Percentiles rank a stretch among this genome's conserved stretches.
These are phyloP conservation scores for Irpex sp. DNA, from an alignment of 1,284 basidiomycete genomes.

Conservation along the genomic window DNA sequence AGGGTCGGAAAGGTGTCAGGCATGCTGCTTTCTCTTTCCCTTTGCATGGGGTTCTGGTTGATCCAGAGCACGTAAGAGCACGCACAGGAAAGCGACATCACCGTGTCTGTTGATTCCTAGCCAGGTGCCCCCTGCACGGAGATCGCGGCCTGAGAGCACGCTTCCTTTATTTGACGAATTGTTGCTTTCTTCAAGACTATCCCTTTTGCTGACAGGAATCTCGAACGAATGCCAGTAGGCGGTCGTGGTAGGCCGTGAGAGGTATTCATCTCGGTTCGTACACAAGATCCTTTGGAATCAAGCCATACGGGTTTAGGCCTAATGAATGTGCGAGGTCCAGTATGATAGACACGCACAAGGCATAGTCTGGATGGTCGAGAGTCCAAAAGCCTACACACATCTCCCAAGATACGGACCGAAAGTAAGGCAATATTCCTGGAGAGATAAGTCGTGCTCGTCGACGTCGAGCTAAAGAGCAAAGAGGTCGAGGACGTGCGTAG, in stretches of 20 bases:
- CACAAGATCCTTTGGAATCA: constrained; percentile 49
- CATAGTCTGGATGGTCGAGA: constrained; percentile 69
- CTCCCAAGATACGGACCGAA: not conserved
- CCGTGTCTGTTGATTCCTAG: constrained; percentile 65
- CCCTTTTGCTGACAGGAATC: constrained; percentile 10
- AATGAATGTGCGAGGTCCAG: constrained; percentile 6
- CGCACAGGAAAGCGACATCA: constrained; percentile 62
- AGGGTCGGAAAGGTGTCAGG: not conserved
- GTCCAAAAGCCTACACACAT: constrained; percentile 82
- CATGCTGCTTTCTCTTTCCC: not conserved
- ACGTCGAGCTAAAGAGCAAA: not conserved
- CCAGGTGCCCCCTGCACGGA: constrained; percentile 74
- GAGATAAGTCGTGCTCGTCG: not conserved
- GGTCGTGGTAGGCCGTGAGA: constrained; percentile 60
- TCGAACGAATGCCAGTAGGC: constrained; percentile 60
- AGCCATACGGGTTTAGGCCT: constrained; percentile 2
- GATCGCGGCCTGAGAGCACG: constrained; percentile 71
- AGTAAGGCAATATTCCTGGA: not conserved
- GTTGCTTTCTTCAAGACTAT: constrained; percentile 22
- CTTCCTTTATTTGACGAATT: constrained; percentile 8
- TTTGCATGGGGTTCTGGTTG: not conserved
- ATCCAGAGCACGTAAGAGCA: constrained; percentile 26
- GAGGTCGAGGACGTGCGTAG: not conserved
- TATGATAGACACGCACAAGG: constrained; percentile 53
- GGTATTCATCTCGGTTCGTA: constrained; percentile 73